A percentile compares a stretch with the other conserved stretches of the same genome.
Evolutionary conservation across 371 early-diverging fungal genomes (phyloP).

Genomic region (Vittaforma corneae): DNA sequence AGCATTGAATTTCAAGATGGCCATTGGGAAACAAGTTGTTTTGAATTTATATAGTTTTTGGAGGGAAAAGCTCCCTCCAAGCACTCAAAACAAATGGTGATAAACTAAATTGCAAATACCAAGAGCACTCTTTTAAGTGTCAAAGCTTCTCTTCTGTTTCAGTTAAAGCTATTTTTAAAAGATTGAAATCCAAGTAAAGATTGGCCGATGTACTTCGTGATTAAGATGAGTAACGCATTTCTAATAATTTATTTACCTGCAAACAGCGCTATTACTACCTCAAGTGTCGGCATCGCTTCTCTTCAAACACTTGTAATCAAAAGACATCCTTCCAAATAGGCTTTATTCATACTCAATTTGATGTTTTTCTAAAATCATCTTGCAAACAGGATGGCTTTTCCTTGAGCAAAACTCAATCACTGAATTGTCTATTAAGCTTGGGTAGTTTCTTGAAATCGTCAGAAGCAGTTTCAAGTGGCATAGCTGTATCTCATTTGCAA

Average conservation of each 20-base stretch:
- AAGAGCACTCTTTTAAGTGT: too few relatives aligned
- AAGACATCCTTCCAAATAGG: too few relatives aligned
- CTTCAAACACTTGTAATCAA: not conserved
- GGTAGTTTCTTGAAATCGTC: constrained; percentile 23
- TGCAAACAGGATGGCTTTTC: constrained; percentile 40
- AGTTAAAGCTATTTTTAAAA: too few relatives aligned
- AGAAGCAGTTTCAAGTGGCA: constrained; percentile 23
- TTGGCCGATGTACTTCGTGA: too few relatives aligned
- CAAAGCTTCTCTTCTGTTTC: too few relatives aligned
- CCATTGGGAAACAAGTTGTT: not conserved
- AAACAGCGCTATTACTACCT: too few relatives aligned
- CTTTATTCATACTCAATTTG: not conserved
- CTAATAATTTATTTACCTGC: too few relatives aligned
- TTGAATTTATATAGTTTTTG: not conserved
- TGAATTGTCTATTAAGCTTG: constrained; percentile 7
- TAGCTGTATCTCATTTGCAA: constrained; percentile 10
- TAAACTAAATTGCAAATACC: too few relatives aligned
- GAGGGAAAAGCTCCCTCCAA: not conserved
- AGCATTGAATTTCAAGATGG: constrained; percentile 14
- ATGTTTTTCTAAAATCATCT: constrained; percentile 18
- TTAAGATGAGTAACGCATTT: too few relatives aligned
- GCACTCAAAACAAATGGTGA: not conserved
- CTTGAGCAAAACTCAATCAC: constrained; percentile 41
- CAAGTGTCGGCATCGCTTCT: constrained; percentile 1
- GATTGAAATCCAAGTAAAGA: too few relatives aligned